These are phyloP conservation scores for Vigna trinervia DNA, from an alignment of 306 rosid genomes.

Conservation along the genomic window DNA sequence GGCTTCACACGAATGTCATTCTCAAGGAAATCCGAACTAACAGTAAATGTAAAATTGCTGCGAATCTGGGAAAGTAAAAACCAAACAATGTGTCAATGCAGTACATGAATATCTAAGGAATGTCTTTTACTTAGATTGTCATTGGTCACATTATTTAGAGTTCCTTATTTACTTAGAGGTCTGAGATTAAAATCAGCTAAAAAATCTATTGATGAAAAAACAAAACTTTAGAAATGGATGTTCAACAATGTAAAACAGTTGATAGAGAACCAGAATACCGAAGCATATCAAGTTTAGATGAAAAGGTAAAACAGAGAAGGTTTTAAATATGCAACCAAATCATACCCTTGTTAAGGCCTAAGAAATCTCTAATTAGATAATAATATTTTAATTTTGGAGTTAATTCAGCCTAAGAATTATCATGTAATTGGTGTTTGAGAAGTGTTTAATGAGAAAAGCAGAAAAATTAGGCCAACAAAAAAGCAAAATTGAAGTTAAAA, in stretches of 20 bases:
- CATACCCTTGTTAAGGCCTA: too few relatives aligned
- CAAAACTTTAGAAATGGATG: not conserved
- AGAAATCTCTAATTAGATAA: too few relatives aligned
- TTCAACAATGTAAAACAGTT: conserved; percentile 10
- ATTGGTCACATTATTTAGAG: not conserved
- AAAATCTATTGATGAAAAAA: not conserved
- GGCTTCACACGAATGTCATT: conserved; percentile 59
- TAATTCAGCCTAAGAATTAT: too few relatives aligned
- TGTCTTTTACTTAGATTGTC: not conserved
- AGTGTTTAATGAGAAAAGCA: too few relatives aligned
- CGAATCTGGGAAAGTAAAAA: conserved; percentile 43
- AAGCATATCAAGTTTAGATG: conserved; percentile 4
- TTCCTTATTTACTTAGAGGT: not conserved
- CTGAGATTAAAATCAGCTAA: not conserved
- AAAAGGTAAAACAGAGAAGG: not conserved
- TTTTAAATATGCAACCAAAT: not conserved
- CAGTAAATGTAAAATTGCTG: conserved; percentile 39
- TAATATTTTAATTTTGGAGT: too few relatives aligned
- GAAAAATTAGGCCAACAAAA: not conserved
- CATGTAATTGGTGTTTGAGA: too few relatives aligned
- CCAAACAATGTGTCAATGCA: conserved; percentile 34
- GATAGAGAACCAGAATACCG: not conserved
- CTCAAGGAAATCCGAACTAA: conserved; percentile 49
- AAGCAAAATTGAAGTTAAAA: not conserved
- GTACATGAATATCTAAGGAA: not conserved